Evolutionary conservation across 225 moss, liverwort and hornwort genomes (phyloP), one percentile per base, ranked within the genome.

Genomic region (Straminergon stramineum): DNA sequence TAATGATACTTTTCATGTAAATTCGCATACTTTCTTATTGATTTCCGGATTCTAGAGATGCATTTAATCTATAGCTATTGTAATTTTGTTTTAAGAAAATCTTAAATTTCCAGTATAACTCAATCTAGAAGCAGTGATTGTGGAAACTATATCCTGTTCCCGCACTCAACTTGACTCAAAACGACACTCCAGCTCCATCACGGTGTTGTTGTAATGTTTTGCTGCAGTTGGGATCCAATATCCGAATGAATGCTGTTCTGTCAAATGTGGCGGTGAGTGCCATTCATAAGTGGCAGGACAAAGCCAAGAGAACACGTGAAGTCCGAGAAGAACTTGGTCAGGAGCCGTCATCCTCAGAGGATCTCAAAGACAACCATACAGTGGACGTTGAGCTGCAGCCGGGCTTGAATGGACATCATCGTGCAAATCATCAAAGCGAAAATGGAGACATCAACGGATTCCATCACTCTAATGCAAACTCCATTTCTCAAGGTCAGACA

Each of bases 201-300:
- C 57, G 9, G 57, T 81, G 58, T 18, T 83, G 48, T 74, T 55
- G 45, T 32, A 62, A 58, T 74, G 43, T 9, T 39, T 53, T 70
- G 75, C 75, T 80, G 86, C 92, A 97, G 96, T 88, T 97, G 94
- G 97, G 97, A 43, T 93, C 96, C 58, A 88, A 90, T 41, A 94
- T 94, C 79, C 93, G 90, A 82, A 88, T 93, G 88, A 90, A 94
- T 6, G 91, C 86, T 12, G 90, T 92, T 41, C 77, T 90, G n/a
- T 91, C 93, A 7, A 88, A 93, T 84, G 87, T 84, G 63, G 65
- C 92, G 3, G 83, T 91, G 79, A 84, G 71, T 68, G 94, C 89
- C 69, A 89, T 94, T 39, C 91, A 90, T 32, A 89, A 91, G 34
- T 97, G 97, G 95, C 89, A 53, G 51, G 43, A 93, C 34, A 89